Conservation (phyloP, 2,329 filamentous ascomycete genomes). For the Fusarium compactum region DNA sequence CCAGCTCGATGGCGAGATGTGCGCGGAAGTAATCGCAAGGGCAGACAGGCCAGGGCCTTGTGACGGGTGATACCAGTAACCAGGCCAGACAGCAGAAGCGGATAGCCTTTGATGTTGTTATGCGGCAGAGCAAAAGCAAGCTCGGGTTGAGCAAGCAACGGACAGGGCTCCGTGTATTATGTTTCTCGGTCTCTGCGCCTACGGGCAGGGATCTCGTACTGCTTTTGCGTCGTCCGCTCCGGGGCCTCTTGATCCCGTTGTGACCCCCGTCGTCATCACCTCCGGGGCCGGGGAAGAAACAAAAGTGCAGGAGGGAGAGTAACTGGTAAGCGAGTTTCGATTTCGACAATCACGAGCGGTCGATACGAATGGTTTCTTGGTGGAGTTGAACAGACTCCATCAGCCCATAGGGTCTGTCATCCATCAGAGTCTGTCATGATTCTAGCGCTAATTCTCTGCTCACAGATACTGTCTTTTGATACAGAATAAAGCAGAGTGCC, state of each 20-base stretch:
- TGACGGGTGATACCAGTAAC: constrained; percentile 40
- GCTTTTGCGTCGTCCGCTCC: constrained; percentile 37
- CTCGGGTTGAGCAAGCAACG: constrained; percentile 46
- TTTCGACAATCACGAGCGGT: constrained; percentile 11
- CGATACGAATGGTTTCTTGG: constrained; percentile 2
- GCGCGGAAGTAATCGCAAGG: constrained; percentile 33
- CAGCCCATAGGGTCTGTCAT: not conserved
- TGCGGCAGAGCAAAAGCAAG: constrained; percentile 44
- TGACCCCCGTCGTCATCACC: constrained; percentile 40
- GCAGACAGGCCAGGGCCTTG: constrained; percentile 16
- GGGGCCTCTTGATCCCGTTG: constrained; percentile 40
- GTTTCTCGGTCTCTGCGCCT: constrained; percentile 36
- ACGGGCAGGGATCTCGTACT: constrained; percentile 38
- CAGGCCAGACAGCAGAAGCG: constrained; percentile 14
- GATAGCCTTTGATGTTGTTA: constrained; percentile 25
- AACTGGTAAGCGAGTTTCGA: constrained; percentile 9
- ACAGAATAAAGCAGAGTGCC: constrained; percentile 38
- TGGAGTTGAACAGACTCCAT: constrained; percentile 21
- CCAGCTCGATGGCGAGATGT: constrained; percentile 40
- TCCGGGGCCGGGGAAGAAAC: constrained; percentile 36
- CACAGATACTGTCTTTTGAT: constrained; percentile 8
- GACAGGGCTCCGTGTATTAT: constrained; percentile 43
- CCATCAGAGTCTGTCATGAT: not conserved
- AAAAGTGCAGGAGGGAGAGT: not conserved
- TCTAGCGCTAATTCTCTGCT: not conserved